phyloP scores from a whole-genome alignment of 192 early-diverging fungal genomes.

The Coemansia erecta region DNA sequence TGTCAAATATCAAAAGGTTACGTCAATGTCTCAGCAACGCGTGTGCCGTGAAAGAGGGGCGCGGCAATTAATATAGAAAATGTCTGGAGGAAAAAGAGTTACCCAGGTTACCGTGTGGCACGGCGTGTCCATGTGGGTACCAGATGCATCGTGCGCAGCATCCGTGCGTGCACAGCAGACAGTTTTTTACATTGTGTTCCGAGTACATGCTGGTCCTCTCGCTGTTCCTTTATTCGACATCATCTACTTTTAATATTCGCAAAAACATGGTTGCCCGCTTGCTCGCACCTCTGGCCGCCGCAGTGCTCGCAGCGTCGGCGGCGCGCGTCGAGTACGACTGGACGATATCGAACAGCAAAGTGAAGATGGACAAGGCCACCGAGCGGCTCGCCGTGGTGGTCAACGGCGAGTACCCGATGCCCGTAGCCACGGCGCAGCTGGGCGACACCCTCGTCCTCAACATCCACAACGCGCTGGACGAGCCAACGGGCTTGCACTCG shows the following conservation, averaged over 20 bases:
- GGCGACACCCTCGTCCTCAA: constrained; percentile 36
- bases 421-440: constrained; percentile 10
- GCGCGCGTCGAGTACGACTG: constrained; percentile 58
- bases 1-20: no score
- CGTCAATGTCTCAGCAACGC: no score
- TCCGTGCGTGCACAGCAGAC: no score
- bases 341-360: constrained; percentile 59
- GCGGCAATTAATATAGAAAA: no score
- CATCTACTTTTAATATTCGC: background rate
- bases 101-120: no score
- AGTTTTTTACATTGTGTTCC: no score
- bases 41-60: no score
- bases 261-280: background rate
- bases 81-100: no score
- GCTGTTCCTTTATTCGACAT: no score
- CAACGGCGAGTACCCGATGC: constrained; percentile 61
- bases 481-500: constrained; percentile 63
- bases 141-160: no score
- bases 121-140: no score
- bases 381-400: constrained; percentile 61
- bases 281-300: background rate
- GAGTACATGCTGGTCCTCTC: no score
- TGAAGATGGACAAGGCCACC: constrained; percentile 60
- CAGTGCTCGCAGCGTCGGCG: background rate
- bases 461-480: constrained; percentile 55